A percentile compares a stretch with the other conserved stretches of the same genome.
phyloP scores from a whole-genome alignment of 495 filamentous ascomycete genomes.

The Aspergillus olivimuriae region DNA sequence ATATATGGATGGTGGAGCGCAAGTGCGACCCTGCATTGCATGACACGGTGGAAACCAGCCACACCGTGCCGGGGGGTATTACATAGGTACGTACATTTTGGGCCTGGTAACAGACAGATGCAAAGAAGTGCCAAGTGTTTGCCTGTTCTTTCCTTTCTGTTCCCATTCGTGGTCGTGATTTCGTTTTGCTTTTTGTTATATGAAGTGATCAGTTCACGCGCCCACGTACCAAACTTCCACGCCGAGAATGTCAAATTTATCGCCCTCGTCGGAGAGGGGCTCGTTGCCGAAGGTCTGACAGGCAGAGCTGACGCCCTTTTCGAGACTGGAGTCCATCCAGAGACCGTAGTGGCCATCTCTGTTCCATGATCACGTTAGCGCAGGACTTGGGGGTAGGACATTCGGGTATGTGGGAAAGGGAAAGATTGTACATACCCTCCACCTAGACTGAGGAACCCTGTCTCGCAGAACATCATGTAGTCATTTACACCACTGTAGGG shows the following conservation, averaged over 20 bases:
- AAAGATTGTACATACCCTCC: conserved; percentile 53
- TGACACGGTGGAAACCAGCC: conserved; percentile 17
- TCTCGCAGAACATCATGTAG: conserved; percentile 91
- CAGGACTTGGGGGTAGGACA: neutral
- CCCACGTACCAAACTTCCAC: conserved; percentile 88
- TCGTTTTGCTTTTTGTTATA: no score
- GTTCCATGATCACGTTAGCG: conserved; percentile 13
- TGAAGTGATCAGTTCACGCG: no score
- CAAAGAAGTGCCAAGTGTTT: no score
- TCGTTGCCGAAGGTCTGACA: conserved; percentile 95
- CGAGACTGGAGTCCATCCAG: conserved; percentile 87
- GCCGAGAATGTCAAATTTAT: conserved; percentile 86
- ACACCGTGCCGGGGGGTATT: conserved; percentile 16
- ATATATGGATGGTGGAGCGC: no score
- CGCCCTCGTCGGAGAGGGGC: conserved; percentile 86
- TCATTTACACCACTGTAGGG: conserved; percentile 95
- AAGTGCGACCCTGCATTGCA: conserved; percentile 1
- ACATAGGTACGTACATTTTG: conserved; percentile 10
- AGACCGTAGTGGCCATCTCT: conserved; percentile 87
- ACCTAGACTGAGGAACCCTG: conserved; percentile 75
- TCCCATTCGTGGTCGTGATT: no score
- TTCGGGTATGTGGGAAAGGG: neutral
- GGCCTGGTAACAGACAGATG: no score
- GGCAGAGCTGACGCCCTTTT: conserved; percentile 71
- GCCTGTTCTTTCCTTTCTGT: no score